These are phyloP conservation scores for Penicillium argentinense DNA, from an alignment of 495 filamentous ascomycete species.

Conservation along the genomic window DNA sequence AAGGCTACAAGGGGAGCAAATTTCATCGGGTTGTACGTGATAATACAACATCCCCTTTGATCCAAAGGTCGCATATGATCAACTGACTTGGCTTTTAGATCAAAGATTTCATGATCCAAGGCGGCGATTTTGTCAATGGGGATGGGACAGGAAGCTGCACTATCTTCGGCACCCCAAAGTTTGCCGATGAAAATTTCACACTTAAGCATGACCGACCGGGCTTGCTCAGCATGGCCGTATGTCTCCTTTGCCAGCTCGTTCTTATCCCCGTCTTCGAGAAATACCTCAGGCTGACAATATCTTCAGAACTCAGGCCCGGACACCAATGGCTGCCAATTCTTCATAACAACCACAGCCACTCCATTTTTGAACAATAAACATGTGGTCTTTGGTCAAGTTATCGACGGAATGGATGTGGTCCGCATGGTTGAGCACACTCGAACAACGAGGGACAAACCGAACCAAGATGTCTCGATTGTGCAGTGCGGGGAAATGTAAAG, in stretches of 20 bases:
- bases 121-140: conserved; percentile 93
- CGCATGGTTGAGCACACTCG: conserved; percentile 87
- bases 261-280: not conserved
- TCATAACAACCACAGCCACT: conserved; percentile 84
- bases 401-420: conserved; percentile 87
- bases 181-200: conserved; percentile 87
- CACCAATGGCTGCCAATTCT: conserved; percentile 96
- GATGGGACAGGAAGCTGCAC: conserved; percentile 86
- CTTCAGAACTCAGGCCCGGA: conserved; percentile 84
- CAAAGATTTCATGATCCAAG: conserved; percentile 96
- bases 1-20: conserved; percentile 91
- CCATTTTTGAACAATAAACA: conserved; percentile 94
- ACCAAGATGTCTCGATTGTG: conserved; percentile 78
- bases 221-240: conserved; percentile 89
- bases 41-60: not conserved
- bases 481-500: conserved; percentile 88
- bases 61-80: not conserved
- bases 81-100: conserved; percentile 54
- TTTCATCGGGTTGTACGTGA: conserved; percentile 88
- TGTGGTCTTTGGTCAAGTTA: conserved; percentile 90
- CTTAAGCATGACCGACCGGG: conserved; percentile 77
- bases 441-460: conserved; percentile 76
- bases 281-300: conserved; percentile 2
- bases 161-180: conserved; percentile 83
- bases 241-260: conserved; percentile 35